Conservation (phyloP, 495 filamentous ascomycete species). For the Aspergillus conjunctus region DNA sequence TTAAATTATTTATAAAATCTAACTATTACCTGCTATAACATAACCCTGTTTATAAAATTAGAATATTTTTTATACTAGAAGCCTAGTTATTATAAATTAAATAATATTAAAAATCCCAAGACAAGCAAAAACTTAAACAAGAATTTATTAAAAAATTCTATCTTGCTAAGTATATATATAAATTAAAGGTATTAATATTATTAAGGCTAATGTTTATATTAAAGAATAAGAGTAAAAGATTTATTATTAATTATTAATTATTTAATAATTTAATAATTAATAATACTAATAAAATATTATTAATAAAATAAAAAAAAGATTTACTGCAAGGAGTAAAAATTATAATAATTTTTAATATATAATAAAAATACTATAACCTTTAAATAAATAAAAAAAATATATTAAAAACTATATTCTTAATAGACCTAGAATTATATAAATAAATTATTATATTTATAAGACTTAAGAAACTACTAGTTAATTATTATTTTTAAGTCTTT, state of each 20-base stretch:
- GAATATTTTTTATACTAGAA: background rate
- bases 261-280: background rate
- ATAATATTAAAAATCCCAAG: background rate
- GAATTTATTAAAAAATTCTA: background rate
- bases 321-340: background rate
- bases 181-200: constrained; percentile 9
- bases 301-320: constrained; percentile 11
- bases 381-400: constrained; percentile 7
- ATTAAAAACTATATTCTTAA: constrained; percentile 12
- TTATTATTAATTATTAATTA: constrained; percentile 10
- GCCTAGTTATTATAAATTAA: background rate
- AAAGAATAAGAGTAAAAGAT: background rate
- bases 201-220: constrained; percentile 1
- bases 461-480: background rate
- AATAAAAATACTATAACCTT: too few relatives aligned
- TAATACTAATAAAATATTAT: background rate
- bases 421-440: background rate
- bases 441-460: background rate
- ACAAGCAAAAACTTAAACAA: background rate
- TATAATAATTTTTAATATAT: background rate
- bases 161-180: constrained; percentile 2
- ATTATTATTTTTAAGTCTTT: too few relatives aligned
- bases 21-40: background rate
- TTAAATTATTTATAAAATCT: constrained; percentile 4
- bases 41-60: background rate